Base-by-base conservation (phyloP, 352 stramenopile species). In the Globisporangium emineosum region DNA sequence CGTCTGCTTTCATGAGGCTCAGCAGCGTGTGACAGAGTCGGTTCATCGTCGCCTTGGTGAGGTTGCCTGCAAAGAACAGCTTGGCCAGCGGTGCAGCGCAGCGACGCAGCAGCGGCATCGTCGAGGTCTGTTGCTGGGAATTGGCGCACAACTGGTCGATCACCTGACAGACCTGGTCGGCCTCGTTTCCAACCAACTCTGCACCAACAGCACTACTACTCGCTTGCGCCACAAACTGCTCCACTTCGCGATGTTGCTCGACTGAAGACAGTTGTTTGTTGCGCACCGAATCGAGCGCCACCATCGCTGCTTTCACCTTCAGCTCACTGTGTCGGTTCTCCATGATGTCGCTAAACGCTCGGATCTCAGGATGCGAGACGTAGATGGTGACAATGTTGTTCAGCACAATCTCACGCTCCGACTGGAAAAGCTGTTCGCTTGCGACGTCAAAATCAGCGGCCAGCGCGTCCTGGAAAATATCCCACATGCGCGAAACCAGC, bases 21-120 rank as follows among this genome's bases (percentile, higher is more conserved):
- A 94, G 53, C 32, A 93, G 68, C 29, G 85, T 80, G 65, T 91
- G 86, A 60, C 86, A 93, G 32, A 93, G 55, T 23, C 67, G 60
- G 30, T 76, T 79, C 71, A 89, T 88, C 5, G 75, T 65, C 32
- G 73, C 62, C 75, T 90, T 92, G 17, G 78, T 86, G 55, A 91
- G 60, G 8, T 67, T 76, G 17, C 76, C 66, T 1, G 66, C 65
- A 29, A 77, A 60, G 3, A 90, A 53, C 25, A 90, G 57, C 5
- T 68, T 74, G 2, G 74, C 71, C 23, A 87, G 68, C 7, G 70
- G 70, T 8, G 66, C 68, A n/a, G 77, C 73, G 57, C 70, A 86
- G 10, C 68, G 69, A 29, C 67, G 69, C 43, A 91, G 61, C 23
- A 89, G 58, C 21, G 78, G 71, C 51, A 78, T 69, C 3, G 62